Conservation (phyloP, 306 rosid species). For the Sesbania bispinosa region DNA sequence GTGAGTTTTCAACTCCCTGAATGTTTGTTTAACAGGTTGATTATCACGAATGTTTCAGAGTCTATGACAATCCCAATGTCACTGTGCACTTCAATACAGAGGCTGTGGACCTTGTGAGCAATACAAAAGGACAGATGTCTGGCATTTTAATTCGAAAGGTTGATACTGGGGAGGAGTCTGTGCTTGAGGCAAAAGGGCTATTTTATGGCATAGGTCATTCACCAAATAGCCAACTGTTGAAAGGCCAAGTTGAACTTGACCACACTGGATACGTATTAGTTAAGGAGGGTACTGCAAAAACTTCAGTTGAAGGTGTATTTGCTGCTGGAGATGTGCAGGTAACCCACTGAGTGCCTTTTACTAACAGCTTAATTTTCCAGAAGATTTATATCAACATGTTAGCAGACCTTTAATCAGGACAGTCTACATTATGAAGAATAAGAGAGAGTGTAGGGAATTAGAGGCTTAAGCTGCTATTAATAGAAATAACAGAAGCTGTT, state of each 20-base stretch:
- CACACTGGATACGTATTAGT: constrained; percentile 68
- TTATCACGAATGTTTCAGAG: constrained; percentile 99
- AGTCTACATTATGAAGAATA: neutral
- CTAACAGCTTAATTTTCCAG: neutral
- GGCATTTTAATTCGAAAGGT: constrained; percentile 67
- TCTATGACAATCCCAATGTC: constrained; percentile 84
- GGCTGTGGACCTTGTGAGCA: constrained; percentile 88
- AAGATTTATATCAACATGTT: neutral
- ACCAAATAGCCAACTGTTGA: constrained; percentile 76
- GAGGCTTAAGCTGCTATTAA: neutral
- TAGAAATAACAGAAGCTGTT: neutral
- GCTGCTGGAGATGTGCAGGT: constrained; percentile 99
- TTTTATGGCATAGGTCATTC: constrained; percentile 96
- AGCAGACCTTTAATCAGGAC: neutral
- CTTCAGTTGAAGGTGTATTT: constrained; percentile 86
- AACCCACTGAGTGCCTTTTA: constrained; percentile 24
- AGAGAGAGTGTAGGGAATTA: neutral
- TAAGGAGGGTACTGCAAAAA: constrained; percentile 67
- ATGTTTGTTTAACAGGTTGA: constrained; percentile 99
- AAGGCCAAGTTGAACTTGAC: constrained; percentile 86
- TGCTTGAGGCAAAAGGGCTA: constrained; percentile 83
- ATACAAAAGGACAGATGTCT: constrained; percentile 86
- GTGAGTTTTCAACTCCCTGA: constrained; percentile 92
- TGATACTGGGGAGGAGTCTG: constrained; percentile 69
- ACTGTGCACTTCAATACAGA: constrained; percentile 89